Percentiles rank a stretch among this genome's conserved stretches.
Evolutionary conservation across 2,329 filamentous ascomycete species (phyloP).

Genomic region (Penicillium brasilianum): DNA sequence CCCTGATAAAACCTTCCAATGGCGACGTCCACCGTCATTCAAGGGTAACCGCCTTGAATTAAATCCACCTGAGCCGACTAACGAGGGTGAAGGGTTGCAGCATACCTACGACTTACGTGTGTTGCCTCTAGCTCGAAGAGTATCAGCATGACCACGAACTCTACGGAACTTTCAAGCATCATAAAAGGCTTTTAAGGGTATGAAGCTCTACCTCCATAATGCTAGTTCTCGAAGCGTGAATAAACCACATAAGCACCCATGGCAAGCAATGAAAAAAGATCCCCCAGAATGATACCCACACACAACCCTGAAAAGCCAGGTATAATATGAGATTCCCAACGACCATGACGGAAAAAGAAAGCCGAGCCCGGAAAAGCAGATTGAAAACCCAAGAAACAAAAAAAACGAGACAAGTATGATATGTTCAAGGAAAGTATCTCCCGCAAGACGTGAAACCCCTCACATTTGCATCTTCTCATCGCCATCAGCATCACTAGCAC

Average conservation of each 20-base stretch:
- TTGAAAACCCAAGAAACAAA: no score
- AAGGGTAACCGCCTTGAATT: no score
- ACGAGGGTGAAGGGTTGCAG: no score
- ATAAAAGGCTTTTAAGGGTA: conserved; percentile 16
- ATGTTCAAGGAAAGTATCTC: conserved; percentile 17
- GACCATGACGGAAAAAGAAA: conserved; percentile 17
- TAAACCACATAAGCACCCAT: conserved; percentile 17
- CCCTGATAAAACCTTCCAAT: no score
- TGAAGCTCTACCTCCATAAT: conserved; percentile 20
- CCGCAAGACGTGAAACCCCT: conserved; percentile 18
- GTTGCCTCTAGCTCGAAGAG: no score
- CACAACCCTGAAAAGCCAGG: conserved; percentile 21
- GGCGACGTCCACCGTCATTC: no score
- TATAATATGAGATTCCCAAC: conserved; percentile 22
- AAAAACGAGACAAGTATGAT: conserved; percentile 11
- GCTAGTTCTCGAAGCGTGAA: conserved; percentile 19
- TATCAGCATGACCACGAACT: no score
- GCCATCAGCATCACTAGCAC: conserved; percentile 41
- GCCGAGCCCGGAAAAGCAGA: conserved; percentile 19
- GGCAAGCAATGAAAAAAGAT: conserved; percentile 14
- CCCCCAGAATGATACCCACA: conserved; percentile 21
- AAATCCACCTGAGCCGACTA: no score
- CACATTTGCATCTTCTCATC: conserved; percentile 46
- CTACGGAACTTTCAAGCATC: background rate
- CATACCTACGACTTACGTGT: background rate